Base-by-base conservation (phyloP, 2,329 filamentous ascomycete genomes). In the Beauveria medogensis region DNA sequence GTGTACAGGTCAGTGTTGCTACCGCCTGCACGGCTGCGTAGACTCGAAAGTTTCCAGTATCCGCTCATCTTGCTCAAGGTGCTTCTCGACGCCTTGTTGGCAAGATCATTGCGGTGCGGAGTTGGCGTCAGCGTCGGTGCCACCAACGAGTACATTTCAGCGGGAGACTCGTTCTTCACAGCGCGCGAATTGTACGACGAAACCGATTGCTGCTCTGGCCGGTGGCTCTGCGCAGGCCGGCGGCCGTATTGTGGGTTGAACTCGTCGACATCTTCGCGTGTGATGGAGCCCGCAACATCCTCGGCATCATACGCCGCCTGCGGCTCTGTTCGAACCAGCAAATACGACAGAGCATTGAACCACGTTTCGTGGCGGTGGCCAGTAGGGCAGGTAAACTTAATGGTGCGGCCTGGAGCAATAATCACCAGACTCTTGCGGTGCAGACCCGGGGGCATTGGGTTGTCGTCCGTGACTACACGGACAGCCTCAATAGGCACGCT, bases 281-380 rank as follows among this genome's bases (percentile, higher is more conserved):
- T 85, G 56, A 88, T 80, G 64, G 80, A 78, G 44, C 78, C 79
- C 1, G 79, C 80, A 63, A 82, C 75, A 65, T 81, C 86, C 64
- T 90, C 82, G 4, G 82, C 79, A 65, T 85, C 83, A 7, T 82
- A 77, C 56, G 83, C 81, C n/a, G 78, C 82, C 43, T 88, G 87
- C 22, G 82, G 78, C 37, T 85, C 81, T 28, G 87, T 92, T 51
- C 92, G 87, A 34, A 96, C 81, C 41, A 97, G 82, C 16, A 99
- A 82, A 72, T 99, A 99, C 1, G 91, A 96, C 59, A 99, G 80
- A 0, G 94, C 92, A 70, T 97, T 97, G 81, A 94, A 96, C 94
- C 94, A 99, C 1, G 92, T 97, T 77, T 99, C 94, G 70, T 99
- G 94, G 63, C 94, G 84, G 72, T 97, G 92, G 43, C 91, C 90